Evolutionary conservation across 148 eudicot species (phyloP), one percentile per base, ranked within the genome.

Genomic region (Arctostaphylos glauca): DNA sequence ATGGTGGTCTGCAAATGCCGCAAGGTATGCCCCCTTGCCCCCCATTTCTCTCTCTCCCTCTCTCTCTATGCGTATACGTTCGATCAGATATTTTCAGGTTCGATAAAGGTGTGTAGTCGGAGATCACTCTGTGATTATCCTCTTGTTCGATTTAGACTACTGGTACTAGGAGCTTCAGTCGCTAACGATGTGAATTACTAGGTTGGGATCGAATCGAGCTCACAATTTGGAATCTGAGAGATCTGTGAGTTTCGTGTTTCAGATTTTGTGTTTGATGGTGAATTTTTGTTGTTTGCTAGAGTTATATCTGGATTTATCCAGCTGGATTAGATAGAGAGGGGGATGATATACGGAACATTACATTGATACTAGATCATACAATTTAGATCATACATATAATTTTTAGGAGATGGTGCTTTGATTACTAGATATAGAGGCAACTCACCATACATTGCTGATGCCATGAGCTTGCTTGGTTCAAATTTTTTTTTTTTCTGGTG

Each of bases 1-100:
- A 96, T 96, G 99, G 99, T 96, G 88, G 99, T 96, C 89, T 96
- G 99, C 82, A 96, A 96, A 91, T 96, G 99, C 87, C 97, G 97
- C 73, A 96, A 96, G 92, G 99, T 96, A 88, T 25, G 16, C 43
- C 25, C 14, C 10, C 44, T 25, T 77, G 18, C 38, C 54, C 19
- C n/a, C 68, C 78, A 46, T 49, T 15, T 47, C 52, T 15, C 54
- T 66, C 53, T 54, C 41, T 47, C 49, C 13, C 47, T 56, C 70
- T 13, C 10, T 18, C 44, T 82, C 15, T 66, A 23, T 38, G 19
- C 5, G 41, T 4, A 41, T 3, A 12, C 12, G 52, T 13, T 38
- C 10, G 5, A n/a, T 19, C 25, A 41, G 5, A 31, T 41, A 14
- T 15, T 5, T 10, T 1, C 25, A 16, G 47, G 15, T 31, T 25